Percentiles rank a stretch among this genome's conserved stretches.
phyloP scores from a whole-genome alignment of 2,329 filamentous ascomycete species.

The Aspergillus sp. region DNA sequence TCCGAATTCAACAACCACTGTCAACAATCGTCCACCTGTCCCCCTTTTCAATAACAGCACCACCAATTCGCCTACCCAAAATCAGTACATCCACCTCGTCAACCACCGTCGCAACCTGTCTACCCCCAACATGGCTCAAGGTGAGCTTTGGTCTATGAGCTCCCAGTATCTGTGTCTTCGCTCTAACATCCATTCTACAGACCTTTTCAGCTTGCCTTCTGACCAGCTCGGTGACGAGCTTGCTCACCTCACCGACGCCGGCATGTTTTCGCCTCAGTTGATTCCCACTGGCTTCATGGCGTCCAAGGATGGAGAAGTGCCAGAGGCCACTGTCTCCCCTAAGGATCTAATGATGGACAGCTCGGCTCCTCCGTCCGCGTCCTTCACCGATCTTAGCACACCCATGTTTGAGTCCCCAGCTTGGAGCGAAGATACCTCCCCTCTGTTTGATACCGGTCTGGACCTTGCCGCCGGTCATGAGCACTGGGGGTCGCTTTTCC shows the following conservation, averaged over 20 bases:
- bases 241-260: conserved; percentile 28
- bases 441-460: conserved; percentile 66
- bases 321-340: conserved; percentile 74
- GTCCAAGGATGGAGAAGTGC: conserved; percentile 48
- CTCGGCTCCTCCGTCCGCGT: conserved; percentile 80
- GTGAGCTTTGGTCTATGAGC: conserved; percentile 26
- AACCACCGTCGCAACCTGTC: conserved; percentile 46
- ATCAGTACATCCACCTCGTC: conserved; percentile 32
- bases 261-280: conserved; percentile 34
- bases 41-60: conserved; percentile 43
- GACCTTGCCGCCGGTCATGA: conserved; percentile 59
- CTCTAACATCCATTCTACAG: conserved; percentile 26
- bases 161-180: conserved; percentile 10
- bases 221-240: conserved; percentile 32
- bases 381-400: conserved; percentile 83
- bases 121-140: conserved; percentile 43
- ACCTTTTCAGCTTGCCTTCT: conserved; percentile 37
- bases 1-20: conserved; percentile 40
- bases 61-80: conserved; percentile 33
- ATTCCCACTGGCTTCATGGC: conserved; percentile 45
- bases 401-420: conserved; percentile 78
- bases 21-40: conserved; percentile 44
- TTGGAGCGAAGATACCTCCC: conserved; percentile 76
- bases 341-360: conserved; percentile 76
- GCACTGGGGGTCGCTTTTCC: conserved; percentile 71